A percentile compares a stretch with the other conserved stretches of the same genome.
Evolutionary conservation across 2,329 filamentous ascomycete species (phyloP).

Genomic region (Corniculantispora saksenae): DNA sequence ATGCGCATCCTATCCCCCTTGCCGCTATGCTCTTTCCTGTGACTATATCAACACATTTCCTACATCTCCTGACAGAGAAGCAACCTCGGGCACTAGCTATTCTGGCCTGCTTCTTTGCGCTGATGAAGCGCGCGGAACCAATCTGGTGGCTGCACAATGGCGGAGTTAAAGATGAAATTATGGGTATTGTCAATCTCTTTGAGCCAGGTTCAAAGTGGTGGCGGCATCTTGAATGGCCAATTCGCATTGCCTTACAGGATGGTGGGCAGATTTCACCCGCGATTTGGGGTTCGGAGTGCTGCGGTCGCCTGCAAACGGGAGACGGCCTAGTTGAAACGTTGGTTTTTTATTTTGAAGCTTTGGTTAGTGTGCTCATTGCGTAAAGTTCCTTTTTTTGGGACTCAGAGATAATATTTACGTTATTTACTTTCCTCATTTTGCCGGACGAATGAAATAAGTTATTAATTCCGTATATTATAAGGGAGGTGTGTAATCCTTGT

Average conservation of each 20-base stretch:
- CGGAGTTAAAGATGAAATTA: slow-evolving; percentile 66
- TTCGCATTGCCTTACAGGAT: slow-evolving; percentile 60
- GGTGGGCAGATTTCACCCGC: slow-evolving; percentile 52
- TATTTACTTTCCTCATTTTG: too few species aligned
- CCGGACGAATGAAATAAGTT: too few species aligned
- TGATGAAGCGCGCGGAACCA: slow-evolving; percentile 61
- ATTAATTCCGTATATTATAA: too few species aligned
- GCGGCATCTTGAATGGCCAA: slow-evolving; percentile 62
- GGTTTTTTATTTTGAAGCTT: too few species aligned
- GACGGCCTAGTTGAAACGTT: too few species aligned
- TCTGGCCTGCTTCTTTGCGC: slow-evolving; percentile 66
- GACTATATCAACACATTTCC: slow-evolving; percentile 61
- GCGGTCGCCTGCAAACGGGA: too few species aligned
- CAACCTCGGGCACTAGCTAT: slow-evolving; percentile 64
- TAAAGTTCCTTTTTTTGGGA: too few species aligned
- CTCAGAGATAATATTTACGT: too few species aligned
- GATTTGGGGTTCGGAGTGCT: slow-evolving; percentile 55
- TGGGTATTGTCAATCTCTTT: slow-evolving; percentile 62
- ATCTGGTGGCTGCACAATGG: slow-evolving; percentile 75
- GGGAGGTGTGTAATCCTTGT: too few species aligned
- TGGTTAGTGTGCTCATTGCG: too few species aligned
- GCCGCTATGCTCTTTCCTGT: slow-evolving; percentile 65
- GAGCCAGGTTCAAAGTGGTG: slow-evolving; percentile 61
- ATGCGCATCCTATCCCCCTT: slow-evolving; percentile 59
- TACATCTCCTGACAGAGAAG: slow-evolving; percentile 59